A percentile compares a stretch with the other conserved stretches of the same genome.
Conservation (phyloP, 2,329 filamentous ascomycete species). For the Fusarium sp. region DNA sequence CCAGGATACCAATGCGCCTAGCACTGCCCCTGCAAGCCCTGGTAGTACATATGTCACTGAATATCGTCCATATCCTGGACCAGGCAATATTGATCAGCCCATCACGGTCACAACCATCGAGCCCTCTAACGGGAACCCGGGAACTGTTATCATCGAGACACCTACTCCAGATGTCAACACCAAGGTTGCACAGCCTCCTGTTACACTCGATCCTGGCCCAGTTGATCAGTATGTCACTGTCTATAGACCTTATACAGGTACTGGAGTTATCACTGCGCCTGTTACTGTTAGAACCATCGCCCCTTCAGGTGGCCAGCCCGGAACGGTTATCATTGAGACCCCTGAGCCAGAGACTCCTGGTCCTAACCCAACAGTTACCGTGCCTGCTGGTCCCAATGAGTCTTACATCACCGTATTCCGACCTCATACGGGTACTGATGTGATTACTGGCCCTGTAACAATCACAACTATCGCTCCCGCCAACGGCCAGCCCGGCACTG, state of each 20-base stretch:
- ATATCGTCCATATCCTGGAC: slow-evolving; percentile 26
- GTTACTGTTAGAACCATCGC: slow-evolving; percentile 21
- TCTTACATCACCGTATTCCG: slow-evolving; percentile 29
- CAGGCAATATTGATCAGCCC: slow-evolving; percentile 17
- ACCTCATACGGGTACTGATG: slow-evolving; percentile 16
- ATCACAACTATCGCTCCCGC: slow-evolving; percentile 20
- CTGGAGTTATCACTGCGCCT: slow-evolving; percentile 17
- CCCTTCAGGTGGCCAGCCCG: slow-evolving; percentile 12
- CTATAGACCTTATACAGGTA: slow-evolving; percentile 24
- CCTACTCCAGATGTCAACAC: slow-evolving; percentile 14
- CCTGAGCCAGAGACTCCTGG: slow-evolving; percentile 6
- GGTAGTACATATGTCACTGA: slow-evolving; percentile 17
- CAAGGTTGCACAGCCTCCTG: slow-evolving; percentile 17
- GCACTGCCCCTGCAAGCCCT: not conserved
- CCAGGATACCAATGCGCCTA: not conserved
- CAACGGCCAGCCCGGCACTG: slow-evolving; percentile 22
- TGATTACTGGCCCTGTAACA: slow-evolving; percentile 19
- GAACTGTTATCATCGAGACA: slow-evolving; percentile 31
- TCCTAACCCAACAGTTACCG: slow-evolving; percentile 22
- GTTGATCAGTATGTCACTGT: slow-evolving; percentile 20
- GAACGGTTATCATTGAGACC: slow-evolving; percentile 31
- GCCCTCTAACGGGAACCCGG: slow-evolving; percentile 16
- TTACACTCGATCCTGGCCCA: slow-evolving; percentile 18
- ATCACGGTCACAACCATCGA: slow-evolving; percentile 29
- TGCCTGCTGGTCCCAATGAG: slow-evolving; percentile 20